These are phyloP conservation scores for Amaranthus palmeri DNA, from an alignment of 148 eudicot species.

Conservation along the genomic window DNA sequence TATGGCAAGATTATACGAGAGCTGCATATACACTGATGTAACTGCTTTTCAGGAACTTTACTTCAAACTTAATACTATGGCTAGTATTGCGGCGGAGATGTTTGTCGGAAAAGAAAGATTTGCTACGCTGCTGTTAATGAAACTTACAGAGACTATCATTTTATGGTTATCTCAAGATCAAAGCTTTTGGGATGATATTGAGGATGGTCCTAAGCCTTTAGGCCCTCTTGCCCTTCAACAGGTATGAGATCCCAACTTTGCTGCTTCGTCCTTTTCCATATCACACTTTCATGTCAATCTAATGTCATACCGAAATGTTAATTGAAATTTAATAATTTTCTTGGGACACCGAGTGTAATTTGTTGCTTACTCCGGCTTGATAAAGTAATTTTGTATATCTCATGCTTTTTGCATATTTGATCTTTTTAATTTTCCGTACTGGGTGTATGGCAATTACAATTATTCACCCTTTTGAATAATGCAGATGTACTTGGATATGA, in stretches of 20 bases:
- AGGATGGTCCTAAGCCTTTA: slow-evolving; percentile 81
- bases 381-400: background rate
- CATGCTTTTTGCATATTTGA: background rate
- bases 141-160: slow-evolving; percentile 86
- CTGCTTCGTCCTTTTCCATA: background rate
- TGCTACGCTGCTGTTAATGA: slow-evolving; percentile 79
- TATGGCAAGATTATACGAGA: background rate
- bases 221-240: slow-evolving; percentile 87
- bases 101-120: slow-evolving; percentile 92
- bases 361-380: background rate
- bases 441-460: background rate
- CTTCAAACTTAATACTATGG: slow-evolving; percentile 78
- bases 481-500: slow-evolving; percentile 96
- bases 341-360: background rate
- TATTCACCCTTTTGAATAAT: background rate
- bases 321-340: background rate
- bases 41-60: slow-evolving; percentile 64
- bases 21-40: background rate
- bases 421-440: background rate
- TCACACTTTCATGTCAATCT: no score
- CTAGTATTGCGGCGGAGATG: slow-evolving; percentile 81
- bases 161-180: slow-evolving; percentile 89
- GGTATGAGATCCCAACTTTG: slow-evolving; percentile 33
- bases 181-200: slow-evolving; percentile 94
- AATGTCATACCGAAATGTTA: no score